Base-by-base conservation (phyloP, 208 protist species). In the Acanthamoeba sp. region DNA sequence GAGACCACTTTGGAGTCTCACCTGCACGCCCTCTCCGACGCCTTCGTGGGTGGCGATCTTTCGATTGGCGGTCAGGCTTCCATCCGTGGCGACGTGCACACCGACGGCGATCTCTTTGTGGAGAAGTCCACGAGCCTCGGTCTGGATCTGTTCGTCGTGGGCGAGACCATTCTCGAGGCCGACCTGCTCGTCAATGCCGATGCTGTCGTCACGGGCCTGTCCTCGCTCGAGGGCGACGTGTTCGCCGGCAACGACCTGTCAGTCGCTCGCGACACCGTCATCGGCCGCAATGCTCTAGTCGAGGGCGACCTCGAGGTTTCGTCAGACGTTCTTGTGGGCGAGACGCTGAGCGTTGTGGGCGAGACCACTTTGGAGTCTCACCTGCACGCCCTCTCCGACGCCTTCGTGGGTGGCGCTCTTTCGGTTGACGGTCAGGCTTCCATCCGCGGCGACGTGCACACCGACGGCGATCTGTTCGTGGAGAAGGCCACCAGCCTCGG, bases 71-170 rank as follows among this genome's bases (percentile, higher is more conserved):
- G 55, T 22, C 22, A 12, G 12, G 64, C n/a, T 10, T 16, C 22
- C 27, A 24, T 73, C 10, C 12, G 12, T 24, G 64, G 64, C 22
- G 64, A 73, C 64, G n/a, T 73, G 22, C 9, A 10, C 27, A 73
- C 64, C 29, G n/a, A 32, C 29, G 64, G 64, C 64, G 64, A 73
- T 73, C 64, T 73, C 22, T 73, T 73, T 24, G 64, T 73, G 20
- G 12, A 16, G 64, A 16, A 73, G 64, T 9, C 64, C 29, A 73
- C 64, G 16, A 73, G 64, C 64, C 9, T 73, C 64, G 64, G 64
- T 24, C n/a, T 14, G 64, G n/a, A 16, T 34, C 64, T 73, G 16
- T 73, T 38, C 64, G 64, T 73, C 27, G 64, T 34, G 10, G 64
- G 27, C 27, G 29, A 16, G 12, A 34, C 27, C 22, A 73, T 24